A percentile compares a stretch with the other conserved stretches of the same genome.
Evolutionary conservation across 2,329 filamentous ascomycete species (phyloP).

Genomic region (Aspergillus niger): DNA sequence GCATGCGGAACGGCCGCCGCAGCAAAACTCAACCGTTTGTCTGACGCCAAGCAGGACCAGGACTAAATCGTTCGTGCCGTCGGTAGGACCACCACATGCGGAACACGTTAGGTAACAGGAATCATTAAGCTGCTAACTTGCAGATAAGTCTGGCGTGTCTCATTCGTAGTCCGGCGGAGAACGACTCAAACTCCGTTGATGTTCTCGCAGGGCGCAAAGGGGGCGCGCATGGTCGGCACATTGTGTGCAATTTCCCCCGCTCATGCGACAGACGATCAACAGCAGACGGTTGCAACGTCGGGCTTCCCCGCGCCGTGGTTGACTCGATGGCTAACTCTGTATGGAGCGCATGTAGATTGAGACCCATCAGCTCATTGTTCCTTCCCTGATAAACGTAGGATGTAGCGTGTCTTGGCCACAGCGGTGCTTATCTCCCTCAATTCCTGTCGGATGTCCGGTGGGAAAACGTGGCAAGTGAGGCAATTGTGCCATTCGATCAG

Average conservation of each 20-base stretch:
- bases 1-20: neutral
- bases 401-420: neutral
- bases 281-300: slow-evolving; percentile 14
- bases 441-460: neutral
- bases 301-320: slow-evolving; percentile 13
- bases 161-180: slow-evolving; percentile 16
- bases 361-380: neutral
- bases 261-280: slow-evolving; percentile 8
- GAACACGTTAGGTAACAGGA: slow-evolving; percentile 28
- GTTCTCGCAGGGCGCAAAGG: neutral
- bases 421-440: neutral
- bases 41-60: slow-evolving; percentile 1
- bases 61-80: slow-evolving; percentile 10
- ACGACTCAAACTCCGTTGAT: slow-evolving; percentile 7
- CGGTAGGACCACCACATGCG: slow-evolving; percentile 19
- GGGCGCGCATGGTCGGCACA: neutral
- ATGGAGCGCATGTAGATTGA: neutral
- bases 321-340: neutral
- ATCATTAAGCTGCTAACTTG: slow-evolving; percentile 6
- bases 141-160: slow-evolving; percentile 22
- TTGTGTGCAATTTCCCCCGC: slow-evolving; percentile 2
- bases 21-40: neutral
- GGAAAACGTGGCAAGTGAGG: neutral
- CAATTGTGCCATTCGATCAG: neutral
- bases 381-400: neutral